Base-by-base conservation (phyloP, 148 eudicot species). In the Mesembryanthemum crystallinum region DNA sequence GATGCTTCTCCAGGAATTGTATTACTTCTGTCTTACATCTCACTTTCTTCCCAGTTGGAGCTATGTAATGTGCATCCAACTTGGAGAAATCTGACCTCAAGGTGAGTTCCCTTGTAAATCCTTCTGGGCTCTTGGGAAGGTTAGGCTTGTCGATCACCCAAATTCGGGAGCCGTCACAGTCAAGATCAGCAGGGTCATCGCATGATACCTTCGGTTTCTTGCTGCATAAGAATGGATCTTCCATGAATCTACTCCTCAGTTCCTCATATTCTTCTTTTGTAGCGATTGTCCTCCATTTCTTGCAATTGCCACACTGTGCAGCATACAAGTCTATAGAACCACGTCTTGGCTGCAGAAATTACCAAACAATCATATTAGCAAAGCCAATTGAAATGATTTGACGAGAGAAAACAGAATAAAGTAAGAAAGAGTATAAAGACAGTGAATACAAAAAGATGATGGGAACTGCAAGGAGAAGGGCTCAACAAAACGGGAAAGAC, bases 71-170 rank as follows among this genome's bases (percentile, higher is more conserved):
- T 14, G 84, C 85, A 75, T 92, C 97, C 87, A 88, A 43, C 76
- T 84, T 87, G 6, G 94, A 88, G 67, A 59, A 82, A 80, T 92
- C 94, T 33, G 77, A 85, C 58, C 94, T 73, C 39, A 90, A 75
- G 62, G 84, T 79, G 43, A 88, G 77, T 21, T 67, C 81, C 78
- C 91, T 84, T 74, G 76, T 74, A 75, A 92, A 92, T 29, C 92
- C 92, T 30, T 67, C 29, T 1, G 97, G 94, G 57, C 90, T 85
- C 73, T 76, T 88, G 5, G 97, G 97, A 35, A 87, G 78, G 52
- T 84, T 85, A 37, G 92, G 92, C 83, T 81, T 87, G 83, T 92
- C 92, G 1, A 87, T 82, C 63, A 77, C 89, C 97, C 97, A 92
- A 1, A 81, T 81, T n/a, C 87, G 82, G 27, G 85, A 67, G 24